Base-by-base conservation (phyloP, 371 early-diverging fungal species). In the Chytridium lagenaria region DNA sequence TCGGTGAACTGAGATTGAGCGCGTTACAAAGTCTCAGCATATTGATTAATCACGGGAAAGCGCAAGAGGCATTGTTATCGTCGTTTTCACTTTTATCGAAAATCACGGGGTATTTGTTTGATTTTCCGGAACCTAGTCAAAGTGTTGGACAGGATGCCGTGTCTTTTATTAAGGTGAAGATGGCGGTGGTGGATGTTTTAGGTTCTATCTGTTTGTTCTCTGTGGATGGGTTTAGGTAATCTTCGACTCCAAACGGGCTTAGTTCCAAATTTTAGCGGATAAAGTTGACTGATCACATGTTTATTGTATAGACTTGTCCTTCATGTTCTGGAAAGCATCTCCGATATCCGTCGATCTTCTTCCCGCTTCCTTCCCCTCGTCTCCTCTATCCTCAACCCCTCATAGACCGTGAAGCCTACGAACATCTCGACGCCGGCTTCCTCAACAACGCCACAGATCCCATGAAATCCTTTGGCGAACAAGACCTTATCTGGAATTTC, bases 401-500 rank as follows among this genome's bases (percentile, higher is more conserved):
- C n/a, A 5, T 52, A n/a, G 55, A 52, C 26, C 55, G 55, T 23
- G 55, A 52, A 52, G 26, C 5, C n/a, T 26, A 52, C 26, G n/a
- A 52, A 52, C 55, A 52, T 22, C n/a, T n/a, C 55, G 55, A 52
- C 26, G 5, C 55, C 5, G 44, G 19, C 55, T 52, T 52, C 26
- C 55, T 52, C 12, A n/a, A 12, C 55, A 26, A 22, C 26, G 26
- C n/a, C 12, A 52, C 55, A 10, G 55, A 52, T 23, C 55, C 55
- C 12, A n/a, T 52, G 55, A 52, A 52, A 26, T 52, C 12, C 26
- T 52, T 52, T 28, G 77, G 70, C 5, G 70, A 67, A 1, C 26
- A 44, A 16, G 57, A 40, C 16, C 23, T 70, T 39, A 28, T 77
- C 0, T 84, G 84, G 84, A 52, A 70, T 3, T 82, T 75, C 73